Evolutionary conservation across 306 rosid genomes (phyloP).

Genomic region (Begonia peltatifolia): DNA sequence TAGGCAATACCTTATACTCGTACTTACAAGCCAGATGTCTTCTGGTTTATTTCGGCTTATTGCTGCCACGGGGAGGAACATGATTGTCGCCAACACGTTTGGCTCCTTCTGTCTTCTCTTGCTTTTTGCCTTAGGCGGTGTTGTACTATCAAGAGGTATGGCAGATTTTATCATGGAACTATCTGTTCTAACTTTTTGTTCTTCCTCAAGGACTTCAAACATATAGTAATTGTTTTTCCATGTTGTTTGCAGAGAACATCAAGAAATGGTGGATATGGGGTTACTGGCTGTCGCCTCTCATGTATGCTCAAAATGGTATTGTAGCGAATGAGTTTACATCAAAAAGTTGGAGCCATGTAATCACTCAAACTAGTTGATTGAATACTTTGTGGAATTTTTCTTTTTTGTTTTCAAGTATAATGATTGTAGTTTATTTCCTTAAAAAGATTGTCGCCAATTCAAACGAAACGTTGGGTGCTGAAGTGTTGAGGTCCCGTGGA

Average conservation of each 20-base stretch:
- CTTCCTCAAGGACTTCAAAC: background rate
- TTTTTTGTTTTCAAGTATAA: background rate
- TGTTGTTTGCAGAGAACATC: constrained; percentile 10
- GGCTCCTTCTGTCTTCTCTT: constrained; percentile 14
- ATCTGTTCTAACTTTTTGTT: background rate
- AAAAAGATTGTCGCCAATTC: constrained; percentile 12
- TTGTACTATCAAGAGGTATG: constrained; percentile 8
- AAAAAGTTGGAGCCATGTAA: constrained; percentile 25
- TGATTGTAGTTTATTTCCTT: background rate
- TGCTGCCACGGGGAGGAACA: constrained; percentile 11
- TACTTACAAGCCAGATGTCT: constrained; percentile 23
- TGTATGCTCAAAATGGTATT: constrained; percentile 23
- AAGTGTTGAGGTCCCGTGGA: constrained; percentile 19
- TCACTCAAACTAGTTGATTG: background rate
- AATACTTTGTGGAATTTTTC: background rate
- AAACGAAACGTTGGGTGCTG: constrained; percentile 17
- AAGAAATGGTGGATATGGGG: constrained; percentile 37
- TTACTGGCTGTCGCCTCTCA: constrained; percentile 30
- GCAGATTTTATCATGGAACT: background rate
- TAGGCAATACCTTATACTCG: constrained; percentile 21
- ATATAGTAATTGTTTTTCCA: background rate
- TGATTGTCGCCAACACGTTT: constrained; percentile 17
- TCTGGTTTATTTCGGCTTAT: constrained; percentile 21
- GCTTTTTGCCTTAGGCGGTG: constrained; percentile 15
- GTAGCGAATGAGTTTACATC: constrained; percentile 27